phyloP scores from a whole-genome alignment of 306 rosid species.

The Castanea mollissima region DNA sequence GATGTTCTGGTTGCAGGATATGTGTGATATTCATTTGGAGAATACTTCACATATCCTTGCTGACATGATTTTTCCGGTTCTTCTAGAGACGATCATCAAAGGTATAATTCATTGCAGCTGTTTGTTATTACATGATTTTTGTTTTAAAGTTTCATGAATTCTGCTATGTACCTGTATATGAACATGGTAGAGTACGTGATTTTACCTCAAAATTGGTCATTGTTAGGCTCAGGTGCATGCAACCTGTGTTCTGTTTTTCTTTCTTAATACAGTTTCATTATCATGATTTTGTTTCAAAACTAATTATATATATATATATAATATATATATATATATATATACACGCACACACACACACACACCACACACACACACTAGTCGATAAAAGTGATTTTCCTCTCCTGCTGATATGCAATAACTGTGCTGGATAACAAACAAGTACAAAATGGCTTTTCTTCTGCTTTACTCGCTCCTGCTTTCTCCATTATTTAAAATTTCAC shows the following conservation, averaged over 20 bases:
- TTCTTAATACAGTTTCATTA: not conserved
- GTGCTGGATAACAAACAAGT: not conserved
- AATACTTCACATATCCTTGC: conserved; percentile 39
- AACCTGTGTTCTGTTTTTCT: not conserved
- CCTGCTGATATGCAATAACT: not conserved
- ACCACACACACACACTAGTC: no score
- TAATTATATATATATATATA: no score
- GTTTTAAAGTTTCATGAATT: not conserved
- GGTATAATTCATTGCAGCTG: conserved; percentile 45
- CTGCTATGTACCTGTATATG: not conserved
- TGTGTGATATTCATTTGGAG: conserved; percentile 35
- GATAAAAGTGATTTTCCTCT: not conserved
- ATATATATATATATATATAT: no score
- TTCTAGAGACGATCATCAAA: conserved; percentile 66
- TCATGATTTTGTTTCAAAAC: not conserved
- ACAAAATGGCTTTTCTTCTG: not conserved
- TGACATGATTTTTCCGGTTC: conserved; percentile 64
- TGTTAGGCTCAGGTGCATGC: conserved; percentile 2
- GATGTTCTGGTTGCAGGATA: conserved; percentile 45
- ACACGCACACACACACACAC: no score
- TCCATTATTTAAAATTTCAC: no score
- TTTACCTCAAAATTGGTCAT: not conserved
- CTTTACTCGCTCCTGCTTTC: no score
- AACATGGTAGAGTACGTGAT: not conserved
- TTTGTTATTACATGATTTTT: not conserved